These are phyloP conservation scores for Bruguiera hainesii DNA, from an alignment of 441 rosid genomes.

Conservation along the genomic window DNA sequence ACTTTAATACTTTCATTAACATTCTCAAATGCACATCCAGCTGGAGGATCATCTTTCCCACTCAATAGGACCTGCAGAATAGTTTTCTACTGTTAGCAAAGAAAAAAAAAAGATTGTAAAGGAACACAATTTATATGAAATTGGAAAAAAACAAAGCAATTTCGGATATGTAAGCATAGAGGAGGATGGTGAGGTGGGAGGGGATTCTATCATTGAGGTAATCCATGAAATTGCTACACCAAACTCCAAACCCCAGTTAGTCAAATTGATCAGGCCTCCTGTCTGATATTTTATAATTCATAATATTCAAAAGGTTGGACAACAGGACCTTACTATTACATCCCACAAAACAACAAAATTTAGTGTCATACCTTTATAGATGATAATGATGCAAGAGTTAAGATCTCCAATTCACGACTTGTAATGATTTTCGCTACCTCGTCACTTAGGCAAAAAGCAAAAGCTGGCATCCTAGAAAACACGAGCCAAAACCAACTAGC, in stretches of 20 bases:
- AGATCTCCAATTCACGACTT: constrained; percentile 60
- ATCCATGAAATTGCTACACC: neutral
- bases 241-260: neutral
- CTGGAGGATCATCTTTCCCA: constrained; percentile 66
- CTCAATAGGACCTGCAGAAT: constrained; percentile 57
- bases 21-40: constrained; percentile 73
- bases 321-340: no score
- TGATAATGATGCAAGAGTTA: constrained; percentile 63
- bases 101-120: no score
- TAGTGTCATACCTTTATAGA: constrained; percentile 50
- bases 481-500: neutral
- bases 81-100: neutral
- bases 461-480: constrained; percentile 65
- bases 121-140: neutral
- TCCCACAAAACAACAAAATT: no score
- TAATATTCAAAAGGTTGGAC: no score
- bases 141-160: neutral
- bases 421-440: constrained; percentile 43
- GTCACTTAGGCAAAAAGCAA: constrained; percentile 62
- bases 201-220: neutral
- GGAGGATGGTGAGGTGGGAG: neutral
- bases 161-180: no score
- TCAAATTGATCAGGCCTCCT: no score
- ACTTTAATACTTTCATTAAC: constrained; percentile 78
- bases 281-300: no score